Base-by-base conservation (phyloP, 2,329 filamentous ascomycete species). In the Fusarium tricinctum region DNA sequence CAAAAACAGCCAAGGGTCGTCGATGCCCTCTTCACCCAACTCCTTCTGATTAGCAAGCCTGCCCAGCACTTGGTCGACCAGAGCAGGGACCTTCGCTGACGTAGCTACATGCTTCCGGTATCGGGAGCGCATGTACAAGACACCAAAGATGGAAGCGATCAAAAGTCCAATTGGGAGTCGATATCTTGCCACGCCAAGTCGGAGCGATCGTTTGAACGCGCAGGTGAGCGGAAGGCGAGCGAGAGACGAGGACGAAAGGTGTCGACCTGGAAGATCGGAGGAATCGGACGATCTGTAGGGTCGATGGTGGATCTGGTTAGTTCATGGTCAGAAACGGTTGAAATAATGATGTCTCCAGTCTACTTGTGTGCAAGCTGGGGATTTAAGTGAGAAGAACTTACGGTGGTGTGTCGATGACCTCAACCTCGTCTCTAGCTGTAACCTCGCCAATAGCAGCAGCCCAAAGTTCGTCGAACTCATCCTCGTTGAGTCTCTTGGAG, bases 401-500 rank as follows among this genome's bases (percentile, higher is more conserved):
- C 88, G 82, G 75, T 46, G 81, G 79, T 35, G 74, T 75, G 42
- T 77, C 74, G 42, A 85, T 82, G 30, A 79, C 70, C 69, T 87
- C 80, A 28, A 91, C 83, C 75, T 91, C 89, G 8, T 91, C 88
- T 64, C 88, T 82, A 2, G 81, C 80, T 65, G 86, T 85, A 52
- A 94, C 88, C 72, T 94, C 92, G 19, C 89, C 90, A 58, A 94
- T 86, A 4, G 92, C 92, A 65, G 88, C 87, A 28, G 84, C 83
- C 88, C 92, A 96, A 9, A 99, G 87, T 59, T 97, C 93, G 71
- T 98, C 93, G 75, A 99, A 97, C 76, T 98, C 95, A 42, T 91
- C 86, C 74, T 94, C 90, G 68, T 86, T 92, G 88, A 97, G 92
- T 68, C 91, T 90, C 82, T 92, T 95, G 77, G 89, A 92, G 68